A percentile compares a stretch with the other conserved stretches of the same genome.
Conservation (phyloP, 768 basidiomycete species). For the Russula abietina region DNA sequence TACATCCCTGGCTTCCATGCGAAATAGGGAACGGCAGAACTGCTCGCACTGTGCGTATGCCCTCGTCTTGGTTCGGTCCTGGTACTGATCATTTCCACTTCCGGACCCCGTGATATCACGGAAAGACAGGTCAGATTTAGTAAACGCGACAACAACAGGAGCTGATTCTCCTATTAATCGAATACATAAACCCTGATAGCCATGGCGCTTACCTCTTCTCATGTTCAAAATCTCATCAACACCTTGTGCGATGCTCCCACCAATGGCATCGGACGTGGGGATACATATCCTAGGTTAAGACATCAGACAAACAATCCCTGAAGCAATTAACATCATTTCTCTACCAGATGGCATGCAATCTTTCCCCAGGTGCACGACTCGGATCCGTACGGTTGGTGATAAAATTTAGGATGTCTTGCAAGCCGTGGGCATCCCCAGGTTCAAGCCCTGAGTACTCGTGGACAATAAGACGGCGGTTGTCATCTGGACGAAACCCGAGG, state of each 20-base stretch:
- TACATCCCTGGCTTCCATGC: not conserved
- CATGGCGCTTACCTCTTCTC: not conserved
- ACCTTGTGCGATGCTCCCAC: not conserved
- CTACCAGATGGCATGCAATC: slow-evolving; percentile 7
- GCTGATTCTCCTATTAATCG: not conserved
- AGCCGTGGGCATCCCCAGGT: not conserved
- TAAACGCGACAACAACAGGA: slow-evolving; percentile 1
- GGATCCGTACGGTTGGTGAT: not conserved
- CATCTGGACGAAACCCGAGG: not conserved
- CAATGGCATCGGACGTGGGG: not conserved
- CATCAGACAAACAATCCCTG: not conserved
- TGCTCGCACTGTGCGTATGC: not conserved
- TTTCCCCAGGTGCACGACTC: not conserved
- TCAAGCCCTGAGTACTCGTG: not conserved
- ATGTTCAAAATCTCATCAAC: not conserved
- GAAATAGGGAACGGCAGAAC: not conserved
- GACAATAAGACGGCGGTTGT: not conserved
- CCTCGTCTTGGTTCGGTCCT: not conserved
- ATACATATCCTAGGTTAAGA: not conserved
- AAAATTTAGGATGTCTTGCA: not conserved
- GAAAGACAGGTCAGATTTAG: not conserved
- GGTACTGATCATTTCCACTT: not conserved
- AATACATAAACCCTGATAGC: not conserved
- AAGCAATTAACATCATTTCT: not conserved
- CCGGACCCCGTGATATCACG: not conserved